These are phyloP conservation scores for Rhizopogon sp. DNA, from an alignment of 768 basidiomycete species.

Conservation along the genomic window DNA sequence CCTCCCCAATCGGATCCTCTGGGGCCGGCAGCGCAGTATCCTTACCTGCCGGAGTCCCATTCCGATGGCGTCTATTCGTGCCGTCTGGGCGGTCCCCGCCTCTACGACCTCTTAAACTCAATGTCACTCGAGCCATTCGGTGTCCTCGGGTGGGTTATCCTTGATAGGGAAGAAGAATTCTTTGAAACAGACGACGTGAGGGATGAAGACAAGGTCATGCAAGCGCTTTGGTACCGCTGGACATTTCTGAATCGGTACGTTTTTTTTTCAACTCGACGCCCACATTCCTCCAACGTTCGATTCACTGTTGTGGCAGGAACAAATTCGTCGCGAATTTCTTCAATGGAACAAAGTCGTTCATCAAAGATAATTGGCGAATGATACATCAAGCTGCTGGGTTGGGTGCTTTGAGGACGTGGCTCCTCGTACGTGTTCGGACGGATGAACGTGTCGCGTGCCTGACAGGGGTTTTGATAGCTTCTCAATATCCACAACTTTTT, in stretches of 20 bases:
- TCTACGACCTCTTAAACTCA: conserved; percentile 61
- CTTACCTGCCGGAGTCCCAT: conserved; percentile 46
- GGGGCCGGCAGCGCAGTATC: conserved; percentile 45
- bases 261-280: not conserved
- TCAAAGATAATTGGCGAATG: conserved; percentile 58
- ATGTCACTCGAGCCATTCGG: conserved; percentile 60
- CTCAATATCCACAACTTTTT: conserved; percentile 53
- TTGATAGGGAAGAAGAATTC: conserved; percentile 73
- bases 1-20: conserved; percentile 39
- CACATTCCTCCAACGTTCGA: not conserved
- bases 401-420: conserved; percentile 55
- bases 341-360: conserved; percentile 48
- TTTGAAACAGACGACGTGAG: conserved; percentile 65
- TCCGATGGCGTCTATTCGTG: conserved; percentile 53
- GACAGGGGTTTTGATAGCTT: conserved; percentile 32
- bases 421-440: conserved; percentile 40
- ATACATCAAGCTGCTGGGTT: conserved; percentile 70
- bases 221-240: conserved; percentile 75
- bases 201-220: conserved; percentile 77
- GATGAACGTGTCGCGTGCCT: not conserved
- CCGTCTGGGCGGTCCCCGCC: conserved; percentile 57
- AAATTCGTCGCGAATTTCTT: conserved; percentile 52
- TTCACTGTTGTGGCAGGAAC: conserved; percentile 30
- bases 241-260: conserved; percentile 56
- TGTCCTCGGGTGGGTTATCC: conserved; percentile 59